Conservation (phyloP, 2,329 filamentous ascomycete genomes). For the Neocucurbitaria cava region DNA sequence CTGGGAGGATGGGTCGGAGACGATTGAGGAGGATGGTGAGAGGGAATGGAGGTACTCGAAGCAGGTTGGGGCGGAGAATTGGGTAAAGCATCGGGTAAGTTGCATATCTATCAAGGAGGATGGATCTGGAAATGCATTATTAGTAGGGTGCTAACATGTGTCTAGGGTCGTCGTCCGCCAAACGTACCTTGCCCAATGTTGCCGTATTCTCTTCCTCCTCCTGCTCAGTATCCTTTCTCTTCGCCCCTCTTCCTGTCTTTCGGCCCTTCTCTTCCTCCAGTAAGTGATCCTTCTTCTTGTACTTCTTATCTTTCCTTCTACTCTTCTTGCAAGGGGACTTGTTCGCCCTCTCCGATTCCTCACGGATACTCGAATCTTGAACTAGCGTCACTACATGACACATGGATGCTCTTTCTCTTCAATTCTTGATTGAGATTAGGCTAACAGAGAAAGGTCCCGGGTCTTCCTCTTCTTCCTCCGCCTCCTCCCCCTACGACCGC, state of each 20-base stretch:
- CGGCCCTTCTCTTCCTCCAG: too few species aligned
- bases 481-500: background rate
- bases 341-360: background rate
- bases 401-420: constrained; percentile 4
- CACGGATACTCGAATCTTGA: background rate
- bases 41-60: too few species aligned
- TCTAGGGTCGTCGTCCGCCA: background rate
- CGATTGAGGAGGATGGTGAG: too few species aligned
- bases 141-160: background rate
- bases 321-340: background rate
- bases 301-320: background rate
- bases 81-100: too few species aligned
- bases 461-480: too few species aligned
- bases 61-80: too few species aligned
- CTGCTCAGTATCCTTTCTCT: too few species aligned
- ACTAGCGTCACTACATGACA: background rate
- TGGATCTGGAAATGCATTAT: too few species aligned
- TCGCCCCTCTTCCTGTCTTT: too few species aligned
- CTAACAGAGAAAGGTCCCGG: constrained; percentile 8
- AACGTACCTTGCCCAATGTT: background rate
- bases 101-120: too few species aligned
- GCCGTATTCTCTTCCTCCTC: too few species aligned
- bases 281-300: background rate
- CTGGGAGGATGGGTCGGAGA: too few species aligned
- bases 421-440: background rate